Conservation (phyloP, 306 rosid genomes). For the Hippophae rhamnoides region DNA sequence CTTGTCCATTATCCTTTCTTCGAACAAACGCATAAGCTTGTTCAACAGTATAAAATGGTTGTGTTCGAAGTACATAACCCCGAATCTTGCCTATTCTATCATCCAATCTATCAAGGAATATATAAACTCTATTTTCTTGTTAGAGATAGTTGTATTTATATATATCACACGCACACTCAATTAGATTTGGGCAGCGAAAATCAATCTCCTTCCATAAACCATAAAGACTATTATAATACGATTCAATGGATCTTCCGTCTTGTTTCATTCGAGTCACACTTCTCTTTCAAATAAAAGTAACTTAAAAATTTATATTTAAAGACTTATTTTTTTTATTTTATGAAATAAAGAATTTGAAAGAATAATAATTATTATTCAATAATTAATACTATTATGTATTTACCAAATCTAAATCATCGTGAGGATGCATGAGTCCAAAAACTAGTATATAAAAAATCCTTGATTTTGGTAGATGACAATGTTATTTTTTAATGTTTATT, state of each 20-base stretch:
- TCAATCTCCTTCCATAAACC: slow-evolving; percentile 6
- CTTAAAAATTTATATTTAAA: no score
- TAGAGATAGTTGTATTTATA: neutral
- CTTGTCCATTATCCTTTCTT: neutral
- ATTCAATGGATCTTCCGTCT: neutral
- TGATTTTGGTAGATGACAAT: no score
- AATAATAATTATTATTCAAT: no score
- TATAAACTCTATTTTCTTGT: slow-evolving; percentile 2
- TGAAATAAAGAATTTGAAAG: no score
- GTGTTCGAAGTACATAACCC: neutral
- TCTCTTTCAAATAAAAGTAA: neutral
- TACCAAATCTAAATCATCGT: no score
- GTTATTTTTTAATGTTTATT: no score
- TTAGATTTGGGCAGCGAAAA: neutral
- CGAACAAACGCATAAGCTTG: slow-evolving; percentile 5
- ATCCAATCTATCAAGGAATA: slow-evolving; percentile 4
- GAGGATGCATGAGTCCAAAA: no score
- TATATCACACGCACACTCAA: neutral
- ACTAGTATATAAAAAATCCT: no score
- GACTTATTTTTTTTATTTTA: no score
- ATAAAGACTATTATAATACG: slow-evolving; percentile 1
- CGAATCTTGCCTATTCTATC: neutral
- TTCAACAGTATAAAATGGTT: neutral
- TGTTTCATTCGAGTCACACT: neutral
- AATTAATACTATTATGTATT: no score